Base-by-base conservation (phyloP, 2,329 filamentous ascomycete species). In the Cercospora sp. region DNA sequence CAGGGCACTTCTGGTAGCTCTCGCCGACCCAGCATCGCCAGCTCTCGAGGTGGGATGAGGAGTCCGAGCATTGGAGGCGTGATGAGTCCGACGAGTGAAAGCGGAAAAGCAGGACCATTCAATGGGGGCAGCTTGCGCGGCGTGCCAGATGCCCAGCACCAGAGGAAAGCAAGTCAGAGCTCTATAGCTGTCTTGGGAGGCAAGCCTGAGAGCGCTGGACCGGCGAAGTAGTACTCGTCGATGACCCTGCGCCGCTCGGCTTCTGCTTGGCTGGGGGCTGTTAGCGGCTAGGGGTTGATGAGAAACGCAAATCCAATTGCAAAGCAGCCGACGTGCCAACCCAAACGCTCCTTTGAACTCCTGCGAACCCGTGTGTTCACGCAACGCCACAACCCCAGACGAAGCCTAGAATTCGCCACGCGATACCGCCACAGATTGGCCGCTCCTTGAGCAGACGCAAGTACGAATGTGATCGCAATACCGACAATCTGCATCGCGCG, bases 21-120 rank as follows among this genome's bases (percentile, higher is more conserved):
- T 63, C 55, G 77, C 23, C 73, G 77, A 45, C 73, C 72, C 8
- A 78, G 77, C 68, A 61, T 73, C 12, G 73, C 72, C 5, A 73
- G 76, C 60, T 71, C 68, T 6, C 71, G 71, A 62, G 75, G 75
- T 61, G 67, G 64, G 3, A 74, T 72, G 20, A 53, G 66, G 26
- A 74, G 68, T 60, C 68, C 72, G 0, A 71, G 66, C 20, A 55
- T 69, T 4, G 66, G 45, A 33, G 68, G 71, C 12, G 36, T 75
- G n/a, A 73, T 72, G 65, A 72, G 72, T 61, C 71, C 73, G 16
- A 70, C 63, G 1, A 71, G 66, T 31, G 70, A 71, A 26, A 64
- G 66, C 30, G 70, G 68, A 2, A 42, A 55, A 13, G 60, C 31
- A 16, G 18, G 28, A 1, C 33, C 30, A 3, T 64, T 64, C 31